A percentile compares a stretch with the other conserved stretches of the same genome.
Evolutionary conservation across 2,329 filamentous ascomycete species (phyloP).

Genomic region (Pseudogymnoascus destructans): DNA sequence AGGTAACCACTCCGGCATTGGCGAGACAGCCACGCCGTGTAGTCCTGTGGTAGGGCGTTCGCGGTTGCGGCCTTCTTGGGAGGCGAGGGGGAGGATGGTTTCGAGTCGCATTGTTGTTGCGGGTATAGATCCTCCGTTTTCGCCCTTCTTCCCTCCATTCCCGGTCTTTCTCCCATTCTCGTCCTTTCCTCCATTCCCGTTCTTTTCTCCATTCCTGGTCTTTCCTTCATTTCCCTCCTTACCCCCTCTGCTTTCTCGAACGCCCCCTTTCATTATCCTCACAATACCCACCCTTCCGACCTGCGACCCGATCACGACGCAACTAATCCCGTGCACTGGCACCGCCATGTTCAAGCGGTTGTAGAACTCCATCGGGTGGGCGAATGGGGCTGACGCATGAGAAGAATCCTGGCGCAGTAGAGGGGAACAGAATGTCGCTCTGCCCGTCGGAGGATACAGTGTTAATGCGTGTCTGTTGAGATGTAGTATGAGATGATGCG

Average conservation of each 20-base stretch:
- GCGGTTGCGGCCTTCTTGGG: background rate
- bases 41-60: conserved; percentile 37
- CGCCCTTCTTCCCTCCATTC: conserved; percentile 10
- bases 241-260: background rate
- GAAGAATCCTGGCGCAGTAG: background rate
- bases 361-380: conserved; percentile 17
- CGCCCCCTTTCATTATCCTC: conserved; percentile 38
- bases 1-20: conserved; percentile 37
- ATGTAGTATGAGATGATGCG: background rate
- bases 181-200: background rate
- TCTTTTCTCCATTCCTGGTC: background rate
- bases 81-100: conserved; percentile 33
- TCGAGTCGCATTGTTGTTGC: conserved; percentile 37
- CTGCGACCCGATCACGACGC: conserved; percentile 55
- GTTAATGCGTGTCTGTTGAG: background rate
- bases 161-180: background rate
- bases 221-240: conserved; percentile 10
- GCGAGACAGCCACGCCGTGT: conserved; percentile 55
- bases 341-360: conserved; percentile 49
- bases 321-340: conserved; percentile 55
- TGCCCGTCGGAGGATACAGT: background rate
- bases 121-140: background rate
- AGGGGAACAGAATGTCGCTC: background rate
- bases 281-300: conserved; percentile 52
- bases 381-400: background rate